Base-by-base conservation (phyloP, 345 rosid species). In the Gossypium stocksii region DNA sequence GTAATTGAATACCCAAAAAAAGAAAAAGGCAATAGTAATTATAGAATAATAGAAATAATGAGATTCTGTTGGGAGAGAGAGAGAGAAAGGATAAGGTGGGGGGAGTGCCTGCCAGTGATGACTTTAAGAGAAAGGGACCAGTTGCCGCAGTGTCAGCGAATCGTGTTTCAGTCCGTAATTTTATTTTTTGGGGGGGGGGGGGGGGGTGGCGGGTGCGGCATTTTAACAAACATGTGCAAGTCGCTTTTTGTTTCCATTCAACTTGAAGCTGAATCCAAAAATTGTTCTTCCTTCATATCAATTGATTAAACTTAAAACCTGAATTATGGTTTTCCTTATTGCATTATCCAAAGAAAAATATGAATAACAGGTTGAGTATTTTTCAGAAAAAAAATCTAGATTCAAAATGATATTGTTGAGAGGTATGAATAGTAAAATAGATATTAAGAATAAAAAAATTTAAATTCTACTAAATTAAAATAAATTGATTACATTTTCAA, bases 111-210 rank as follows among this genome's bases (percentile, higher is more conserved):
- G 72, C 25, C 27, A 56, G 60, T 29, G 60, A 56, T 76, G 72
- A 74, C 52, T 25, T 65, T 27, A 53, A 64, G 77, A 48, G 23
- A 73, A 59, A 46, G 61, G 63, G 54, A 14, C 17, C 58, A 73
- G 29, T 16, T 29, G 66, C 77, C 77, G 78, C 45, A 57, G 14
- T 19, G n/a, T 17, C 56, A 43, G 66, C 73, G 58, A 75, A 62
- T 73, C 59, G 20, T 25, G 70, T 49, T 46, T 52, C 63, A 38
- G 53, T 16, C 23, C 19, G 72, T 2, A 44, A 20, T 7, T 16
- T 23, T 10, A 2, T 19, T 60, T n/a, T 17, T 17, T 16, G 2
- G 57, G 23, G 66, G n/a, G n/a, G n/a, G n/a, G n/a, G n/a, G n/a
- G n/a, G n/a, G n/a, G n/a, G n/a, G n/a, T n/a, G n/a, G n/a, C n/a